phyloP scores from a whole-genome alignment of 345 rosid genomes.

The Erodium maritimum region DNA sequence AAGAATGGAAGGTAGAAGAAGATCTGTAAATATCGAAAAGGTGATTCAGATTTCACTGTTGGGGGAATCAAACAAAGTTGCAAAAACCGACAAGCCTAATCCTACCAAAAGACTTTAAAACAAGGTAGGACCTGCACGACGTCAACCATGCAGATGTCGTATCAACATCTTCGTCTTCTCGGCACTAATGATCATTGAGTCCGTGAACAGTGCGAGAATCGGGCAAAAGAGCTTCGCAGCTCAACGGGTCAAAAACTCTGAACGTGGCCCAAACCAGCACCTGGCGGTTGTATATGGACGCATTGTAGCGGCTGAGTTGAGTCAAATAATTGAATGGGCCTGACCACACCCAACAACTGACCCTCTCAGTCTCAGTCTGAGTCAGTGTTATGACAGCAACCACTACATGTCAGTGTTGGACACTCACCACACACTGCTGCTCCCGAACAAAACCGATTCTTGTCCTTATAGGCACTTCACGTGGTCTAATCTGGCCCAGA shows the following conservation, averaged over 20 bases:
- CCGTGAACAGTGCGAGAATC: background rate
- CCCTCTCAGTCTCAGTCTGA: no score
- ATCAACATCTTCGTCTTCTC: background rate
- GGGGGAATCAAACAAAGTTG: background rate
- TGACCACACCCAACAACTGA: background rate
- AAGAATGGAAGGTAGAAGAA: no score
- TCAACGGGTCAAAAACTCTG: background rate
- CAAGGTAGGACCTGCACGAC: background rate
- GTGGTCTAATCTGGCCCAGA: background rate
- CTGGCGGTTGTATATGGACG: background rate
- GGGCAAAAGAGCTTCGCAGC: no score
- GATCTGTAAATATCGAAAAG: background rate
- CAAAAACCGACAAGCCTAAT: background rate
- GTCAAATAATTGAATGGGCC: background rate
- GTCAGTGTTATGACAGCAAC: no score
- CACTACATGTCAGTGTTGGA: no score
- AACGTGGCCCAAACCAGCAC: background rate
- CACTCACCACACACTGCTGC: no score
- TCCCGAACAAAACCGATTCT: background rate
- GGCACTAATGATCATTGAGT: background rate
- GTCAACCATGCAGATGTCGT: background rate
- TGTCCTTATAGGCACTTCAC: no score
- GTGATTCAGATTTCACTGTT: background rate
- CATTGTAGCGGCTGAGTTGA: background rate
- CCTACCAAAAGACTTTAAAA: background rate